A percentile compares a stretch with the other conserved stretches of the same genome.
phyloP scores from a whole-genome alignment of 768 basidiomycete genomes.

The Clitopilus passeckerianus region DNA sequence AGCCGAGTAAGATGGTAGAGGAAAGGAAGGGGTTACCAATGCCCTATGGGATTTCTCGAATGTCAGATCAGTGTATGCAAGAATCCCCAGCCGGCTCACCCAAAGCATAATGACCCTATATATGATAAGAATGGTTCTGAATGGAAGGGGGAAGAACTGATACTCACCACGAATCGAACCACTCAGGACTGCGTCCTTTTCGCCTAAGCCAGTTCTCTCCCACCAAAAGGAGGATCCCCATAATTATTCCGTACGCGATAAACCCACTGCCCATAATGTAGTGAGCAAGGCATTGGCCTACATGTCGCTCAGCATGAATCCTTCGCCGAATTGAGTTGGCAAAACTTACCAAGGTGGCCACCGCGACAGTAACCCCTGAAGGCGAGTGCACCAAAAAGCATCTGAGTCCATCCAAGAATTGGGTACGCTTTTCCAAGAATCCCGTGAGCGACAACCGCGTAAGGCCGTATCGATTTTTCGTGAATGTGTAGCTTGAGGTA shows the following conservation, averaged over 20 bases:
- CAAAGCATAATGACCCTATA: conserved; percentile 45
- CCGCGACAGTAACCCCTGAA: conserved; percentile 76
- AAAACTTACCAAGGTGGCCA: conserved; percentile 50
- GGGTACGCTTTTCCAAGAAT: conserved; percentile 83
- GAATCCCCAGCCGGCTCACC: conserved; percentile 24
- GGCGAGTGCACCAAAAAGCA: conserved; percentile 78
- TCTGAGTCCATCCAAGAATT: conserved; percentile 83
- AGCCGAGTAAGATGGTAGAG: background rate
- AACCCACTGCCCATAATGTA: conserved; percentile 92
- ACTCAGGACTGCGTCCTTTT: conserved; percentile 73
- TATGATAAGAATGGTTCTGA: background rate
- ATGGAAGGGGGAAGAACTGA: conserved; percentile 1
- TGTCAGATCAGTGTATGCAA: background rate
- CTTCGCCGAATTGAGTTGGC: background rate
- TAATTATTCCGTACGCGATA: conserved; percentile 79
- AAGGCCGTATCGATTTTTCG: conserved; percentile 69
- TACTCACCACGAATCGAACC: conserved; percentile 75
- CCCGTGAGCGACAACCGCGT: conserved; percentile 66
- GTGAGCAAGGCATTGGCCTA: conserved; percentile 81
- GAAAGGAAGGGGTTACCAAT: conserved; percentile 37
- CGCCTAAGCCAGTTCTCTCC: conserved; percentile 76
- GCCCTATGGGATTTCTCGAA: conserved; percentile 30
- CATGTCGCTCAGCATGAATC: conserved; percentile 1
- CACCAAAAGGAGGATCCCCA: conserved; percentile 71
- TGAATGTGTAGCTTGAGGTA: conserved; percentile 93